Conservation (phyloP, 192 early-diverging fungal genomes). For the Backusella morwellensis region DNA sequence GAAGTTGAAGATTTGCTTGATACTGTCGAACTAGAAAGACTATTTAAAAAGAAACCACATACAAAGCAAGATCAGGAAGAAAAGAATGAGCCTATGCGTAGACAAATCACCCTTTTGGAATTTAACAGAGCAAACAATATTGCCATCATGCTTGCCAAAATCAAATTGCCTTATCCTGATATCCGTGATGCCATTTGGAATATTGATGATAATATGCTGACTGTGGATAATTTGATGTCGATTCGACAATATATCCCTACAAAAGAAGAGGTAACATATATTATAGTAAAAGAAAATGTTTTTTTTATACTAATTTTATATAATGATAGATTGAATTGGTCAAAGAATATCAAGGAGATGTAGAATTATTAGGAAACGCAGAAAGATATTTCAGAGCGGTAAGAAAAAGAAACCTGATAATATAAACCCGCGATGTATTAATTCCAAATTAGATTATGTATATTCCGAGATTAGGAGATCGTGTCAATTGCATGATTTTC, state of each 20-base stretch:
- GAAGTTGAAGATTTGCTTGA: conserved; percentile 25
- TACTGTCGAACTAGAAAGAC: conserved; percentile 43
- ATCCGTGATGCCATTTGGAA: conserved; percentile 53
- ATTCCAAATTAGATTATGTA: conserved; percentile 41
- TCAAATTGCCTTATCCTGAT: conserved; percentile 51
- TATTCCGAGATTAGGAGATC: conserved; percentile 50
- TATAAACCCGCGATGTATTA: too few species aligned
- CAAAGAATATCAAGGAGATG: conserved; percentile 47
- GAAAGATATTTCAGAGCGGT: conserved; percentile 51
- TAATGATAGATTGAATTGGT: conserved; percentile 43
- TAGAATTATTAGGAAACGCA: conserved; percentile 50
- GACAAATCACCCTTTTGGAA: conserved; percentile 45
- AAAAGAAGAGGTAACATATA: conserved; percentile 42
- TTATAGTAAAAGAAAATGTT: background rate
- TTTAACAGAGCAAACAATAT: conserved; percentile 59
- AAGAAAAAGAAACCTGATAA: background rate
- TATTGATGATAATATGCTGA: conserved; percentile 50
- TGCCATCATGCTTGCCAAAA: conserved; percentile 55
- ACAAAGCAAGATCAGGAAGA: background rate
- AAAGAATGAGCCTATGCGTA: conserved; percentile 18
- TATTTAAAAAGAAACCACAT: conserved; percentile 44
- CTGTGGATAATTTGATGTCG: conserved; percentile 49
- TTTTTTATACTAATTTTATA: background rate
- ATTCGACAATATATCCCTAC: conserved; percentile 57
- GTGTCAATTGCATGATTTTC: conserved; percentile 53